Evolutionary conservation across 805 yeast genomes (phyloP).

Genomic region (Yarrowia sp.): DNA sequence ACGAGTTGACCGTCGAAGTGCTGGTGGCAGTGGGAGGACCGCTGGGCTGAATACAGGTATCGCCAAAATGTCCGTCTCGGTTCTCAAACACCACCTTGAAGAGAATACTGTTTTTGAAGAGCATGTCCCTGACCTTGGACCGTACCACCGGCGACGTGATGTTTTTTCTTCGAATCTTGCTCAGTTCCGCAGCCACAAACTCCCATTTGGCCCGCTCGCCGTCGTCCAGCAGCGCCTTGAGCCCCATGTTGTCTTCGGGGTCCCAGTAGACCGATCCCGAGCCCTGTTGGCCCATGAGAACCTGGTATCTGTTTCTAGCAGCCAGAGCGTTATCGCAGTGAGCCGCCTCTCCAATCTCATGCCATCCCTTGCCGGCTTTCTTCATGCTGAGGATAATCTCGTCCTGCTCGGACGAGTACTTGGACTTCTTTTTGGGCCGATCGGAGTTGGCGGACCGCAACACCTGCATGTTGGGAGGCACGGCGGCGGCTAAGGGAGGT

Average conservation of each 20-base stretch:
- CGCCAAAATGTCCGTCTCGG: conserved; percentile 15
- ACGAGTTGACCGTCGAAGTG: background rate
- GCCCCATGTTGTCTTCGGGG: conserved; percentile 50
- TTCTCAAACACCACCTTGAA: conserved; percentile 50
- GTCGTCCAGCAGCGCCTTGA: conserved; percentile 58
- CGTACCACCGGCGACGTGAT: conserved; percentile 56
- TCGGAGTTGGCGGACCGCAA: conserved; percentile 44
- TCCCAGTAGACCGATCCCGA: conserved; percentile 68
- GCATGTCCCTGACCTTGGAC: conserved; percentile 51
- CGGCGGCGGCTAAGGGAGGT: conserved; percentile 49
- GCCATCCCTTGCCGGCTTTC: conserved; percentile 65
- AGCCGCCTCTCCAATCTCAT: conserved; percentile 65
- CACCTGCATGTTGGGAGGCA: conserved; percentile 46
- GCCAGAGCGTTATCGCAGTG: conserved; percentile 66
- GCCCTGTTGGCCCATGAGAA: conserved; percentile 79
- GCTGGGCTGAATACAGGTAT: background rate
- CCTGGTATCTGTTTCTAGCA: conserved; percentile 76
- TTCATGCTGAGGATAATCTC: conserved; percentile 60
- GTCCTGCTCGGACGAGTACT: conserved; percentile 68
- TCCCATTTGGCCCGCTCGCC: conserved; percentile 72
- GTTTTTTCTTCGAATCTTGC: conserved; percentile 49
- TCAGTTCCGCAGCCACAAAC: conserved; percentile 60
- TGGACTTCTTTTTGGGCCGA: conserved; percentile 60
- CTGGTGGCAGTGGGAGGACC: background rate
- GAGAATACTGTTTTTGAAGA: conserved; percentile 52